Base-by-base conservation (phyloP, 2,329 filamentous ascomycete species). In the Aureobasidium sp. region DNA sequence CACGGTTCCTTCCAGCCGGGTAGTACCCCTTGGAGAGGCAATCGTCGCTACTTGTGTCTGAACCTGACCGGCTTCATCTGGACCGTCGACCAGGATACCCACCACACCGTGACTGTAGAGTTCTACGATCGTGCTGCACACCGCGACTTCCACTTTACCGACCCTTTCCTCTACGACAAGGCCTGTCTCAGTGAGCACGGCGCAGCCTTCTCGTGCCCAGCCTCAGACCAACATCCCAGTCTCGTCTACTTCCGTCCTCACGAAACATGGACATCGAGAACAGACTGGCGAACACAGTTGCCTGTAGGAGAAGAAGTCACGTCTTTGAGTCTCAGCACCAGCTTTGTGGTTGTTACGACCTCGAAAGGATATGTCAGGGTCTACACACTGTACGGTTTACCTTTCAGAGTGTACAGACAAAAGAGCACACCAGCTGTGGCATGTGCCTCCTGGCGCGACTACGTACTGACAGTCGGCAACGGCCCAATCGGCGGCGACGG, bases 161-260 rank as follows among this genome's bases (percentile, higher is more conserved):
- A 99, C 72, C 93, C 91, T 0, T 97, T 91, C 72, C 81, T 91
- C 4, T 97, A 97, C 75, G 94, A 99, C 76, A 97, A 96, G 75
- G 93, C 94, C 22, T 97, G 93, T 70, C 80, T 99, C 5, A 81
- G 90, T 68, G 89, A 95, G 63, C 87, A 90, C 62, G 93, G 94
- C 17, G 83, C 91, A 0, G 81, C 96, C 0, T 97, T 97, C 71
- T 89, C 91, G 0, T 93, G 89, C 64, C 89, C 87, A 25, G 85
- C 90, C 1, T 75, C 76, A 9, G 82, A 85, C 36, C 79, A 78
- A 8, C 84, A 86, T 63, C 86, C 89, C 2, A 90, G 93, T 4
- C 87, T 86, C 36, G 85, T 99, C n/a, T 97, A 96, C 75, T 99
- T 97, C 75, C 85, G 94, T 7, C 94, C 95, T 0, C 94, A 99